Conservation (phyloP, 2,329 filamentous ascomycete genomes). For the Monosporascus sp. region DNA sequence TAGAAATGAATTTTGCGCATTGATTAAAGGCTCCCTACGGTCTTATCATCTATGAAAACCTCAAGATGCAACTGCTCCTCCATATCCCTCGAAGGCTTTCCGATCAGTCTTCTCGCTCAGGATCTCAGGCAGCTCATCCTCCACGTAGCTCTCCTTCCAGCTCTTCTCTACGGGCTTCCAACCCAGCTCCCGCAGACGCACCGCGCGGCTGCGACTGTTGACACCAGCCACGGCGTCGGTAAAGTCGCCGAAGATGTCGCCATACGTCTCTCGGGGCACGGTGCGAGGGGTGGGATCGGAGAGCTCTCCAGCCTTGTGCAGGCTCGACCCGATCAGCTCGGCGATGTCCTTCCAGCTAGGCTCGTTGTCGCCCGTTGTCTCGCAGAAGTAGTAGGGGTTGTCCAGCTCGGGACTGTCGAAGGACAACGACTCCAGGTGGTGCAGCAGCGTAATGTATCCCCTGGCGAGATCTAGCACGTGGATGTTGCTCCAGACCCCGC, state of each 20-base stretch:
- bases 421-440: constrained; percentile 33
- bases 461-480: constrained; percentile 43
- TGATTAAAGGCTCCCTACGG: background rate
- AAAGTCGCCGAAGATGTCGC: constrained; percentile 33
- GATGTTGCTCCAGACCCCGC: constrained; percentile 35
- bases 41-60: background rate
- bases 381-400: constrained; percentile 47
- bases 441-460: constrained; percentile 39
- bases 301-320: constrained; percentile 33
- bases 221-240: constrained; percentile 33
- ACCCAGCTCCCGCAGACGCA: constrained; percentile 37
- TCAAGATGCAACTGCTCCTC: constrained; percentile 9
- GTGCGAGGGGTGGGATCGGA: constrained; percentile 28
- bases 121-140: constrained; percentile 38
- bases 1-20: too few relatives aligned
- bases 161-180: constrained; percentile 41
- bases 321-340: constrained; percentile 28
- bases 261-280: constrained; percentile 31
- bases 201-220: constrained; percentile 37
- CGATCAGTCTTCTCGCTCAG: constrained; percentile 22
- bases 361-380: constrained; percentile 34
- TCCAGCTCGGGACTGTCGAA: constrained; percentile 21
- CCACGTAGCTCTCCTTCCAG: constrained; percentile 29
- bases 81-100: constrained; percentile 12
- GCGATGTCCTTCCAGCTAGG: constrained; percentile 37